Base-by-base conservation (phyloP, 192 early-diverging fungal species). In the Rhizoclosmatium sp. region DNA sequence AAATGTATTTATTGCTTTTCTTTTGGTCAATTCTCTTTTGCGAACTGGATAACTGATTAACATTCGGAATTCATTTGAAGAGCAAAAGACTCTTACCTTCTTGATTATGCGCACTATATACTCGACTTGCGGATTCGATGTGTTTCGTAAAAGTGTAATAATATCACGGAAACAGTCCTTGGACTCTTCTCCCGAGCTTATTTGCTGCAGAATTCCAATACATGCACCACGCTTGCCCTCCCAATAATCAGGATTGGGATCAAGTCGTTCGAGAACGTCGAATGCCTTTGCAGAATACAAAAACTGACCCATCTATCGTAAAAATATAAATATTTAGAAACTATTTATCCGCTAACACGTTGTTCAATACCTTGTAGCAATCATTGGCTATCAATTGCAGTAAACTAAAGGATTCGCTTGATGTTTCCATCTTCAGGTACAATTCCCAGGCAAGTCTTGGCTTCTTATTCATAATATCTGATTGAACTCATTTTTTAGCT, bases 401-500 rank as follows among this genome's bases (percentile, higher is more conserved):
- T 14, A 91, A 81, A 51, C 83, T 91, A 73, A 91, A 91, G 10
- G 90, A 91, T 70, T 91, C 90, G 72, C 83, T 85, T 21, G 90
- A 91, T 1, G 90, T 91, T 73, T 91, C 90, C 90, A 91, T 91
- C 51, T 91, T 91, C 12, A 91, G 70, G 64, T 91, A 91, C 4
- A 91, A 78, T 47, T 91, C 90, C 90, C 90, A 91, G 2, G 90
- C 90, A 21, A 87, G 76, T 21, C 87, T 71, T 2, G 90, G 83
- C 71, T 91, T 91, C 75, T 89, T 89, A 81, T 89, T 91, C 86
- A 87, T 87, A 49, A 91, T 86, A 81, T 90, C 90, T 91, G 65
- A 3, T 10, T 12, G 64, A 3, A 78, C 2, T 54, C 2, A 69
- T n/a, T 31, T 65, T 10, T 16, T 3, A 49, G 31, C 31, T 23